A percentile compares a stretch with the other conserved stretches of the same genome.
Evolutionary conservation across 371 early-diverging fungal genomes (phyloP).

Genomic region (Dipsacomyces acuminosporus): DNA sequence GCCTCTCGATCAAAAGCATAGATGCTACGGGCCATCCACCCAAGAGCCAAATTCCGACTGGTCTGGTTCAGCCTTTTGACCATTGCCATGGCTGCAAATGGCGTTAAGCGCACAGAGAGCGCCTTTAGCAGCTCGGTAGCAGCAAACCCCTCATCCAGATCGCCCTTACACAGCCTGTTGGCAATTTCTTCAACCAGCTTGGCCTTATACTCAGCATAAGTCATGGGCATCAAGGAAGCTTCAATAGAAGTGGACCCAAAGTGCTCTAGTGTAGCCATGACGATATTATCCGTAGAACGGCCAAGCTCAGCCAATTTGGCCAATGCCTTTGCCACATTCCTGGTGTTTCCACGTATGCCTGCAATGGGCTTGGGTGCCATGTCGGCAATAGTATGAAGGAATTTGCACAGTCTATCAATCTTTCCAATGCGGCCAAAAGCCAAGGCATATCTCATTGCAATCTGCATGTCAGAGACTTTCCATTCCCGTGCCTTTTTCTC

Average conservation of each 20-base stretch:
- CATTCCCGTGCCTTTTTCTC: constrained; percentile 1
- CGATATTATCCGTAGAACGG: neutral
- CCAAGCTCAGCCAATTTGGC: neutral
- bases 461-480: constrained; percentile 8
- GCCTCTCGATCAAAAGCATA: constrained; percentile 7
- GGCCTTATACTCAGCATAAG: constrained; percentile 9
- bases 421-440: constrained; percentile 12
- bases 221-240: neutral
- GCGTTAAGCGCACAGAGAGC: constrained; percentile 3
- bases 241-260: constrained; percentile 8
- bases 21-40: constrained; percentile 11
- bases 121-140: constrained; percentile 9
- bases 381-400: constrained; percentile 13
- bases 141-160: neutral
- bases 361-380: constrained; percentile 23
- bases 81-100: constrained; percentile 5
- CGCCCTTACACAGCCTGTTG: neutral
- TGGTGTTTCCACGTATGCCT: neutral
- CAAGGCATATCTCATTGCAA: constrained; percentile 19
- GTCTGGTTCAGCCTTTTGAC: constrained; percentile 1
- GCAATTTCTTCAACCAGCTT: neutral
- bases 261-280: neutral
- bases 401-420: constrained; percentile 1
- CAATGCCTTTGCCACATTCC: constrained; percentile 4
- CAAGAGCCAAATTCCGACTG: constrained; percentile 2